These are phyloP conservation scores for Taxawa tesnikishii DNA, from an alignment of 2,329 filamentous ascomycete species.

Conservation along the genomic window DNA sequence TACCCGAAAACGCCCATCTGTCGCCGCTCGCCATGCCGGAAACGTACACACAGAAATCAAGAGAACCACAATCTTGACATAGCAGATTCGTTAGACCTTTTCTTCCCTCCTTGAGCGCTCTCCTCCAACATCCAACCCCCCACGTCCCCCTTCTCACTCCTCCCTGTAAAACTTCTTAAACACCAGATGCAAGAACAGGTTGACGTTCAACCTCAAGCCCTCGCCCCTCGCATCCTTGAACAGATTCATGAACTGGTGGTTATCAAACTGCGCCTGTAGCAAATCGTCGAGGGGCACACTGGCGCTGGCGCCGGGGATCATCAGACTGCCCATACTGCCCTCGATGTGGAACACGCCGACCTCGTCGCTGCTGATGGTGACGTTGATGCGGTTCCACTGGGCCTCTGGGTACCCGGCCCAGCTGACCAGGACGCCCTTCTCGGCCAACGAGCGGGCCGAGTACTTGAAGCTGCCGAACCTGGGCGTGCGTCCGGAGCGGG, in stretches of 20 bases:
- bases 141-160: constrained; percentile 11
- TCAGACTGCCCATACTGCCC: constrained; percentile 80
- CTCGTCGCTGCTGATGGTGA: constrained; percentile 88
- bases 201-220: constrained; percentile 77
- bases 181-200: constrained; percentile 86
- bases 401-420: constrained; percentile 74
- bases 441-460: constrained; percentile 72
- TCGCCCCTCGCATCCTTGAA: constrained; percentile 48
- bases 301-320: constrained; percentile 87
- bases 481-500: constrained; percentile 81
- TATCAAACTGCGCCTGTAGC: constrained; percentile 93
- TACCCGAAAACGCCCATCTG: too few relatives aligned
- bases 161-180: constrained; percentile 93
- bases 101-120: not conserved
- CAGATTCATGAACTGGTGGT: constrained; percentile 88
- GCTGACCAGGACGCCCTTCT: constrained; percentile 88
- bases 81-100: too few relatives aligned
- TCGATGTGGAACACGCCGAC: constrained; percentile 91
- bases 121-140: not conserved
- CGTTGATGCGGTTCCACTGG: constrained; percentile 83
- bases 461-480: constrained; percentile 99
- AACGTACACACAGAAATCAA: too few relatives aligned
- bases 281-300: constrained; percentile 85
- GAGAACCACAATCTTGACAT: not conserved
- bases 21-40: too few relatives aligned